Base-by-base conservation (phyloP, 495 filamentous ascomycete genomes). In the Astrocystis sublimbata region DNA sequence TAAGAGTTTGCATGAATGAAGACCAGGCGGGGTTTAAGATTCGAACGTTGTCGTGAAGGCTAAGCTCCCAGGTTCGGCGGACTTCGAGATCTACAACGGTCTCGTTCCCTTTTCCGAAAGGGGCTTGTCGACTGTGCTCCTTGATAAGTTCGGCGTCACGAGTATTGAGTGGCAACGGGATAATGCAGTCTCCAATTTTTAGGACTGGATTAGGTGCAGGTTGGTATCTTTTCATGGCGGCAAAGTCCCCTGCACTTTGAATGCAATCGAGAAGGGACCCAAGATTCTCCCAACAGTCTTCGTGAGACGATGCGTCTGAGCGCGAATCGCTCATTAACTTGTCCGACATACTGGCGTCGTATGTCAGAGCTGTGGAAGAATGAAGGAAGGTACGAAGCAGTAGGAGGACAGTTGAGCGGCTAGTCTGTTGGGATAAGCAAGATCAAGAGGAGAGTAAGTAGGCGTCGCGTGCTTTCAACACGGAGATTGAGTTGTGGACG, bases 61-160 rank as follows among this genome's bases (percentile, higher is more conserved):
- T 68, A 9, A 85, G 66, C 63, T 85, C 81, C 78, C 78, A 82
- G 1, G 75, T 83, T 47, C 78, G 79, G 8, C 80, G 67, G 4
- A 83, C 76, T 9, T 68, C 59, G 1, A 62, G 66, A 58, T 84
- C 77, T 8, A 84, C 73, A 9, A 82, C 47, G 0, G 78, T 84
- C 60, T 79, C 52, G 19, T 65, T 68, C 21, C 76, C 76, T 60
- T 73, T 76, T 6, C 78, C 78, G 55, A 79, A 84, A 3, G 83
- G 77, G 41, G 76, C 74, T 64, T 76, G 68, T 59, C 75, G 68
- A 55, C 73, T 72, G 23, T 58, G 58, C 35, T 46, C 55, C 49
- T 69, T 73, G 49, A 82, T 74, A 0, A 52, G 65, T 42, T 75
- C 51, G 2, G 77, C 82, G 52, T 80, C 73, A 1, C 68, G 68